Percentiles rank a stretch among this genome's conserved stretches.
Evolutionary conservation across 192 early-diverging fungal genomes (phyloP).

Genomic region (Entomortierella parvispora): DNA sequence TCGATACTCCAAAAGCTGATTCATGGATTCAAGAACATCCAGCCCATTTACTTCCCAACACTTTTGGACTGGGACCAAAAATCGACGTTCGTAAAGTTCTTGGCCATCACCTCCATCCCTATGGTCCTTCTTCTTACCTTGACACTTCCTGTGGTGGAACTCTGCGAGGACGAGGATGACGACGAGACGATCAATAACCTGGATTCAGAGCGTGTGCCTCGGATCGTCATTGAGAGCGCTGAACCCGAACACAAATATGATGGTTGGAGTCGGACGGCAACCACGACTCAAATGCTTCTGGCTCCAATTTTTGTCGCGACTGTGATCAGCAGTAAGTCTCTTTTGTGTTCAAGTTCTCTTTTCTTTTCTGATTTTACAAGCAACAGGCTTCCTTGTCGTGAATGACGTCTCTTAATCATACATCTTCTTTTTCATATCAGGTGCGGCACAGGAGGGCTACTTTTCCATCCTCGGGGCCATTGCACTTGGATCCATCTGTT

Average conservation of each 20-base stretch:
- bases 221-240: slow-evolving; percentile 31
- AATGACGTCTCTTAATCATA: no score
- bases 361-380: not conserved
- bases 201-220: not conserved
- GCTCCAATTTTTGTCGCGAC: slow-evolving; percentile 64
- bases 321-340: slow-evolving; percentile 47
- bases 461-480: slow-evolving; percentile 41
- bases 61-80: slow-evolving; percentile 64
- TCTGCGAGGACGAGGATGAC: slow-evolving; percentile 48
- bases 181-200: slow-evolving; percentile 4
- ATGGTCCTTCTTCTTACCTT: slow-evolving; percentile 61
- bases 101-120: slow-evolving; percentile 62
- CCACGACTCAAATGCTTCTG: slow-evolving; percentile 64
- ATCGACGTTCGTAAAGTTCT: slow-evolving; percentile 54
- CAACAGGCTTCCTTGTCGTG: not conserved
- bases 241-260: slow-evolving; percentile 21
- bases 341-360: not conserved
- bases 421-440: slow-evolving; percentile 7
- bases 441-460: slow-evolving; percentile 23
- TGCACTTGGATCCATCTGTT: slow-evolving; percentile 33
- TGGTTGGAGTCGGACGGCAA: slow-evolving; percentile 65
- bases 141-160: slow-evolving; percentile 73
- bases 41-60: slow-evolving; percentile 63
- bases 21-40: slow-evolving; percentile 25
- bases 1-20: not conserved